Conservation (phyloP, 192 early-diverging fungal genomes). For the Coemansia sp. region DNA sequence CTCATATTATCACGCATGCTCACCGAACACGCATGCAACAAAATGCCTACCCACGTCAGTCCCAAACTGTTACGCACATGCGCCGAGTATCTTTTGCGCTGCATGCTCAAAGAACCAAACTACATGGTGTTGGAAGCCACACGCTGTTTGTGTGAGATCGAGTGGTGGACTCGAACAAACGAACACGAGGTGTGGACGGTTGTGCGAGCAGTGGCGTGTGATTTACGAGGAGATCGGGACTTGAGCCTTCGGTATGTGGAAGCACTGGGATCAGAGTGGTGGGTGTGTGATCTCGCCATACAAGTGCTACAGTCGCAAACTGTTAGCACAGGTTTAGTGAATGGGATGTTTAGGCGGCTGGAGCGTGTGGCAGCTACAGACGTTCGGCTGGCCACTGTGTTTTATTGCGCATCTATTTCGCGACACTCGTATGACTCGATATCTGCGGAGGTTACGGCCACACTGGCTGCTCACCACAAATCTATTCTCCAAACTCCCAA, state of each 20-base stretch:
- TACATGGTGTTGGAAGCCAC: constrained; percentile 1
- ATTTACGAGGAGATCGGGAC: constrained; percentile 1
- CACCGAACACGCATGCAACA: constrained; percentile 7
- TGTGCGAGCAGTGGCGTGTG: constrained; percentile 13
- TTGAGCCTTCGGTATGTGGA: not conserved
- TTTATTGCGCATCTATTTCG: constrained; percentile 12
- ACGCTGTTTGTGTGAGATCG: constrained; percentile 16
- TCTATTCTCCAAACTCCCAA: not conserved
- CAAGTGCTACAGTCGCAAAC: constrained; percentile 4
- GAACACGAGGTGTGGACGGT: constrained; percentile 14
- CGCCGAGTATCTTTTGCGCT: constrained; percentile 4
- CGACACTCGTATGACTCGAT: not conserved
- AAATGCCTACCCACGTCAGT: constrained; percentile 13
- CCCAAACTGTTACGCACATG: constrained; percentile 17
- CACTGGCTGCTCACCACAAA: not conserved
- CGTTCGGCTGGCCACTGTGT: constrained; percentile 10
- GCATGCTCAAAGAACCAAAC: not conserved
- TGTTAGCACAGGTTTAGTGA: not conserved
- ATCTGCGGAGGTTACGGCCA: not conserved
- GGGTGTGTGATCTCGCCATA: not conserved
- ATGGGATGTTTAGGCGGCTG: not conserved
- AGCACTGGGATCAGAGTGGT: not conserved
- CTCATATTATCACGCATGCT: constrained; percentile 24
- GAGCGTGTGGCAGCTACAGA: not conserved
- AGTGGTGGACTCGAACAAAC: constrained; percentile 13